These are phyloP conservation scores for Russula brevipes DNA, from an alignment of 768 basidiomycete genomes.

Conservation along the genomic window DNA sequence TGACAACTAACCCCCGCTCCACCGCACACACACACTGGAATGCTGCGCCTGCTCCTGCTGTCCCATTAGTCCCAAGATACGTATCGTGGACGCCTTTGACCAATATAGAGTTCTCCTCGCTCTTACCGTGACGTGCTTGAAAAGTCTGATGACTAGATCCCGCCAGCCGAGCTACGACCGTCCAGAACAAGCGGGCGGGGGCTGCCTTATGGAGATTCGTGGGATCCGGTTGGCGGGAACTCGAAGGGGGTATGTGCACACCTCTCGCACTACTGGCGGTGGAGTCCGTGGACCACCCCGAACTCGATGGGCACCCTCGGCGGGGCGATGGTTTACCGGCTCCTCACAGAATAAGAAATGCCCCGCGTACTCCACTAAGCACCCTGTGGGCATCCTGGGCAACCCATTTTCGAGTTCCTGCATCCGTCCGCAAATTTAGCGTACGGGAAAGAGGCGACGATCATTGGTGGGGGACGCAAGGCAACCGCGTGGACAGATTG, in stretches of 20 bases:
- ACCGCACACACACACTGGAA: background rate
- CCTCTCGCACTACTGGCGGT: too few species aligned
- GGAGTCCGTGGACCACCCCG: too few species aligned
- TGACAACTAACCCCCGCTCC: background rate
- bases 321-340: too few species aligned
- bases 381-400: background rate
- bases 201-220: too few species aligned
- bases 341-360: background rate
- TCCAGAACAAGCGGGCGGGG: too few species aligned
- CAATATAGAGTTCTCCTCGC: background rate
- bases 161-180: too few species aligned
- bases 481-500: background rate
- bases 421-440: background rate
- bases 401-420: background rate
- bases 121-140: background rate
- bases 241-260: too few species aligned
- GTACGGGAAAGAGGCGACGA: too few species aligned
- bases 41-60: background rate
- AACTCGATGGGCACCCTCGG: background rate
- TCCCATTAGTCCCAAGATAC: background rate
- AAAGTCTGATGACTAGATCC: background rate
- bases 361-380: background rate
- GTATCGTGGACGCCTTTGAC: background rate
- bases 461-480: background rate
- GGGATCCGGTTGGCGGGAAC: too few species aligned